phyloP scores from a whole-genome alignment of 1,139 yeast species.

The Saccharomycopsis hybrid region DNA sequence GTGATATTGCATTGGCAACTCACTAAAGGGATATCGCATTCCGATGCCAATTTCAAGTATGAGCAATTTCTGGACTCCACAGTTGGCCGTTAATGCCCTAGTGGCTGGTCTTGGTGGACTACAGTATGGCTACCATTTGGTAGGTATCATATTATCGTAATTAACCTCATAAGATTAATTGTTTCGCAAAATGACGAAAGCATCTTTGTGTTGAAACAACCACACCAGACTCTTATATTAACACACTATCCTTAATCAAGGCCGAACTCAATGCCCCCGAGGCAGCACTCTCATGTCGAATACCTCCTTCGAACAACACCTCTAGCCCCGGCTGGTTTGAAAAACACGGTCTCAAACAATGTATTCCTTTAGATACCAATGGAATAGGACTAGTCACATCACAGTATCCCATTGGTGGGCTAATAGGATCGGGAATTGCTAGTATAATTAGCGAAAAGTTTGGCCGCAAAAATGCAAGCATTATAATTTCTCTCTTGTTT shows the following conservation, averaged over 20 bases:
- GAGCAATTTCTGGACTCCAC: conserved; percentile 19
- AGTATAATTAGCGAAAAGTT: conserved; percentile 60
- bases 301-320: conserved; percentile 26
- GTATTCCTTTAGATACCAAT: conserved; percentile 59
- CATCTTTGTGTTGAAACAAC: no score
- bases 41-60: no score
- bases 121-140: conserved; percentile 86
- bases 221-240: no score
- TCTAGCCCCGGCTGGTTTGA: conserved; percentile 28
- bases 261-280: conserved; percentile 87
- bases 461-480: conserved; percentile 58
- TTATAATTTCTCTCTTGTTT: conserved; percentile 50
- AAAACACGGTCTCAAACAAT: conserved; percentile 31
- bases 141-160: conserved; percentile 20
- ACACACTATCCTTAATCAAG: conserved; percentile 20
- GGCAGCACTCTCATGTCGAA: conserved; percentile 47
- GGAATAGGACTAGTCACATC: conserved; percentile 81
- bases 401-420: conserved; percentile 79
- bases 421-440: conserved; percentile 68
- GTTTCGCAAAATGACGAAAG: no score
- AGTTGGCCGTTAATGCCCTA: conserved; percentile 29
- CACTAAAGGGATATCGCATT: no score
- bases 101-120: conserved; percentile 65
- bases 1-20: no score
- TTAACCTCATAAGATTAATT: not conserved